phyloP scores from a whole-genome alignment of 2,329 filamentous ascomycete genomes.

The Diplodia sapinea region DNA sequence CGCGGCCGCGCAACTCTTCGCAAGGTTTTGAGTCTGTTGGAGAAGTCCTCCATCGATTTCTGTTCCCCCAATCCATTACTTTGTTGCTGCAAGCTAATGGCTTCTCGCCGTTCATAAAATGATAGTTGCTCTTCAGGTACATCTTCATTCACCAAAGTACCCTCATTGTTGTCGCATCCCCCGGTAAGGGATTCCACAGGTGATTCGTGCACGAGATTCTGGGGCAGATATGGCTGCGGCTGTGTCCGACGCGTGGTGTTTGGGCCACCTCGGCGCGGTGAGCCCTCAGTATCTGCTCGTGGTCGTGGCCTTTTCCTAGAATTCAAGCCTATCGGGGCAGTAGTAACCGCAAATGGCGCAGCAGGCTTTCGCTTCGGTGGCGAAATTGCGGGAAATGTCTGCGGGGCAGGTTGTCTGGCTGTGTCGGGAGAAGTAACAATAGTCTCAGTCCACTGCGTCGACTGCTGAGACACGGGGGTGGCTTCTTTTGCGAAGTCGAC shows the following conservation, averaged over 20 bases:
- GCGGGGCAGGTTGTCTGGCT: not conserved
- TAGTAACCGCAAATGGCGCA: not conserved
- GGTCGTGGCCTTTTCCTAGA: not conserved
- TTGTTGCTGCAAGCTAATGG: not conserved
- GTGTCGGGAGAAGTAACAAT: conserved; percentile 7
- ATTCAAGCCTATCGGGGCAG: not conserved
- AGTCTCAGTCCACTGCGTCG: conserved; percentile 19
- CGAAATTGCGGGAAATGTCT: conserved; percentile 1
- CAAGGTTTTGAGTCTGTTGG: not conserved
- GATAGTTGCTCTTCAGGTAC: not conserved
- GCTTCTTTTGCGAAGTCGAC: conserved; percentile 16
- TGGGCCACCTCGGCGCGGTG: not conserved
- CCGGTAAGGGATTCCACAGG: not conserved
- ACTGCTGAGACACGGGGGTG: conserved; percentile 13
- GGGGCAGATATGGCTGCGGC: not conserved
- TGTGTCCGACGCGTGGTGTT: conserved; percentile 1
- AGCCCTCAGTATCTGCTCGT: not conserved
- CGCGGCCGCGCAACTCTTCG: not conserved
- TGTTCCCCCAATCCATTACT: not conserved
- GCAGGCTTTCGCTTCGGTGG: not conserved
- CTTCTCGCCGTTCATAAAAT: conserved; percentile 16
- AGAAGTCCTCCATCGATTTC: not conserved
- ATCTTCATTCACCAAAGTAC: not conserved
- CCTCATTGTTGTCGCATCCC: not conserved
- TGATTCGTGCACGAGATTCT: not conserved